Conservation (phyloP, 768 basidiomycete genomes). For the Suillus sp. region DNA sequence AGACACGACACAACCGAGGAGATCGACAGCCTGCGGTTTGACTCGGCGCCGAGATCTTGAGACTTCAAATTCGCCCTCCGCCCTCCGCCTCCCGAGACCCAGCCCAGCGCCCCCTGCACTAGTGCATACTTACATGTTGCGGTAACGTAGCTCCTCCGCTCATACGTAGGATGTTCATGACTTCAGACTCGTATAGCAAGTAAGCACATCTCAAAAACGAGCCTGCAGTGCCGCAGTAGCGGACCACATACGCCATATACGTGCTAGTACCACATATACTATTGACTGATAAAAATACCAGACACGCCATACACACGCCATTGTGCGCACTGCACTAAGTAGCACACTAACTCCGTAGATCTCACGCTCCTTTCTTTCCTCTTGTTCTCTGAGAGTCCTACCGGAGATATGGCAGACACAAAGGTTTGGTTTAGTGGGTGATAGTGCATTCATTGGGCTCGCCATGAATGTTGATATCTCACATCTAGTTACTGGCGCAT, state of each 20-base stretch:
- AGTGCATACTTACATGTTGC: too few relatives aligned
- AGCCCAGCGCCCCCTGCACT: too few relatives aligned
- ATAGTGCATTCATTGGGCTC: background rate
- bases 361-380: background rate
- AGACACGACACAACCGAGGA: too few relatives aligned
- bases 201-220: background rate
- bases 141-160: too few relatives aligned
- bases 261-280: background rate
- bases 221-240: background rate
- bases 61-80: too few relatives aligned
- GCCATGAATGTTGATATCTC: background rate
- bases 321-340: background rate
- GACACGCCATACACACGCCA: background rate
- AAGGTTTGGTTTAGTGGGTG: slow-evolving; percentile 5
- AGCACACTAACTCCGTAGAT: background rate
- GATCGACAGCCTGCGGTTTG: too few relatives aligned
- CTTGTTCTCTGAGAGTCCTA: background rate
- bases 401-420: slow-evolving; percentile 1
- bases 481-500: slow-evolving; percentile 35
- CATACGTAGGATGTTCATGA: too few relatives aligned
- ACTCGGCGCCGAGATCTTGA: too few relatives aligned
- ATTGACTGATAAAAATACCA: background rate
- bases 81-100: too few relatives aligned
- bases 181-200: too few relatives aligned
- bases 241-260: background rate